These are phyloP conservation scores for Auricularia heimuer DNA, from an alignment of 768 basidiomycete genomes.

Conservation along the genomic window DNA sequence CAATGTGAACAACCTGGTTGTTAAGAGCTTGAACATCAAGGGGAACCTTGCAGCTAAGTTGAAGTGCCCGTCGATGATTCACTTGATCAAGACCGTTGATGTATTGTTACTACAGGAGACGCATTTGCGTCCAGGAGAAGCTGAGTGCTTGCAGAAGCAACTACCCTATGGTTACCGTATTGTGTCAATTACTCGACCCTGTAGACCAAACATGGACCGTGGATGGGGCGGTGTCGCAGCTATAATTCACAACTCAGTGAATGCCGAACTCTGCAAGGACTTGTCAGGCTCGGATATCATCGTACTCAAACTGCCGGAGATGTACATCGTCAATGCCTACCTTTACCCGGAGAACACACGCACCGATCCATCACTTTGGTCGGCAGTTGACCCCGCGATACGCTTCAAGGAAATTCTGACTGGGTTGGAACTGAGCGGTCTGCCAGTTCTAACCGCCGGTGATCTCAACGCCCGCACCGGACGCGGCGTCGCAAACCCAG, in stretches of 20 bases:
- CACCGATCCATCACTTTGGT: neutral
- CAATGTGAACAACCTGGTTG: neutral
- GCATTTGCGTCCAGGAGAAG: neutral
- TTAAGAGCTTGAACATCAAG: neutral
- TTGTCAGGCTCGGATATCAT: neutral
- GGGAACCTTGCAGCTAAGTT: neutral
- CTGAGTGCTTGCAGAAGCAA: neutral
- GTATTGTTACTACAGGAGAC: neutral
- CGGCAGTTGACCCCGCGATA: neutral
- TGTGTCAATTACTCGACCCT: neutral
- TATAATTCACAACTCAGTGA: neutral
- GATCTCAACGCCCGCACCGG: neutral
- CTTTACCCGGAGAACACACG: neutral
- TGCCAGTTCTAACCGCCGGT: neutral
- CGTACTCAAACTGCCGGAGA: neutral
- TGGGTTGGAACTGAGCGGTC: neutral
- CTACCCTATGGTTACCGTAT: neutral
- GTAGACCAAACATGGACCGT: neutral
- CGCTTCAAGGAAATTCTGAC: neutral
- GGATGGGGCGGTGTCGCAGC: neutral
- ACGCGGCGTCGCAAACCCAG: neutral
- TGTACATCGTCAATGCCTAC: neutral
- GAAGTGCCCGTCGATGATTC: neutral
- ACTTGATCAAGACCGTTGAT: neutral
- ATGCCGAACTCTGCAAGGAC: neutral